Evolutionary conservation across 1,139 yeast species (phyloP), one percentile per base, ranked within the genome.

Genomic region (Casaregolazyma suthepensis): DNA sequence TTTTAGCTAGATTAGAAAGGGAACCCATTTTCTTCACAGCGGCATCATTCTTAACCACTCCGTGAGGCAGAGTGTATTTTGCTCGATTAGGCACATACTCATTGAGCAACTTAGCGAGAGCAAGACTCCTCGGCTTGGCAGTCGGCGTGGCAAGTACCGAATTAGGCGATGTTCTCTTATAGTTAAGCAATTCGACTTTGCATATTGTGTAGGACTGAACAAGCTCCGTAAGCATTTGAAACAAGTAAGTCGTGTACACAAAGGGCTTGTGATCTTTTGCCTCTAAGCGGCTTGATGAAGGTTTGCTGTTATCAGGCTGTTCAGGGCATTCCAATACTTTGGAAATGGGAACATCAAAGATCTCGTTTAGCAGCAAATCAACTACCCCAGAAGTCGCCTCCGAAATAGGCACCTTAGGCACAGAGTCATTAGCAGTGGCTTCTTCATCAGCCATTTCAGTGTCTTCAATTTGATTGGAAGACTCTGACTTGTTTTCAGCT

Each of bases 141-240:
- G 19, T 55, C n/a, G 53, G 57, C 12, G 54, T 49, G 10, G 45
- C 26, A 9, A 20, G 20, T n/a, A 42, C 23, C 2, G 50, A 44
- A 22, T 10, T 18, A 5, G 43, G 46, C 50, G 73, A 69, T 68
- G 82, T 82, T 64, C 83, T 85, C 2, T 93, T 82, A 62, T 80
- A 90, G 0, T 91, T 83, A 54, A 91, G 72, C 63, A 91, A 87
- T 62, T 89, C 96, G 52, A 87, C 76, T 66, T 91, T 91, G 56
- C 93, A 82, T 57, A 82, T 83, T 60, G 85, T 85, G 68, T 90
- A 91, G 1, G 96, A 86, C 1, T 85, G 81, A 18, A 90, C 69
- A 15, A 90, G 71, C 61, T 91, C 98, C 0, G 85, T 77, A 42
- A 90, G 69, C 0, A 81, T 71, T 62, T 84, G 88, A 44, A 91